Conservation (phyloP, 805 yeast species). For the Candida endomychidarum region DNA sequence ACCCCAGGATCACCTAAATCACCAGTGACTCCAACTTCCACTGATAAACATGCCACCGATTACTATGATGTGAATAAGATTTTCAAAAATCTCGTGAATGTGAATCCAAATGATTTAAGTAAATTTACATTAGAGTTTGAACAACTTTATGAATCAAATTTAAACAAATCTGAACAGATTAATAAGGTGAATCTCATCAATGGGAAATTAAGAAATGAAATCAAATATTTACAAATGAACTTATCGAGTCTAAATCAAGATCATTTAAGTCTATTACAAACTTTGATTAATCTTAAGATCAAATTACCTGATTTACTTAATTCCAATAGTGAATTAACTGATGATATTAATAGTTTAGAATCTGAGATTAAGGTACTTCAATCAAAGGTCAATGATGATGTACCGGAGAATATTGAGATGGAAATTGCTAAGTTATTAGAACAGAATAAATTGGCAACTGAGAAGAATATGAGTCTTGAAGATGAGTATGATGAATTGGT, state of each 20-base stretch:
- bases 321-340: constrained; percentile 62
- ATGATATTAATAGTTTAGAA: constrained; percentile 38
- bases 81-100: constrained; percentile 74
- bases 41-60: constrained; percentile 1
- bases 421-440: constrained; percentile 35
- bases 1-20: background rate
- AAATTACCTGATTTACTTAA: constrained; percentile 71
- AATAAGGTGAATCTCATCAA: constrained; percentile 61
- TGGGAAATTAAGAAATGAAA: constrained; percentile 69
- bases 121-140: constrained; percentile 74
- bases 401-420: constrained; percentile 39
- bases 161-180: constrained; percentile 61
- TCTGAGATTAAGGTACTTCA: constrained; percentile 42
- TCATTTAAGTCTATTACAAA: constrained; percentile 84
- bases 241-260: constrained; percentile 72
- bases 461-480: constrained; percentile 37
- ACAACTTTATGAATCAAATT: constrained; percentile 68
- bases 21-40: background rate
- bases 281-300: constrained; percentile 77
- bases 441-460: constrained; percentile 39
- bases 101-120: constrained; percentile 70
- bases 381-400: constrained; percentile 27
- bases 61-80: constrained; percentile 69
- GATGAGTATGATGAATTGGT: constrained; percentile 28
- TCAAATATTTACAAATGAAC: constrained; percentile 68